phyloP scores from a whole-genome alignment of 1,284 basidiomycete species.

The Malassezia slooffiae region DNA sequence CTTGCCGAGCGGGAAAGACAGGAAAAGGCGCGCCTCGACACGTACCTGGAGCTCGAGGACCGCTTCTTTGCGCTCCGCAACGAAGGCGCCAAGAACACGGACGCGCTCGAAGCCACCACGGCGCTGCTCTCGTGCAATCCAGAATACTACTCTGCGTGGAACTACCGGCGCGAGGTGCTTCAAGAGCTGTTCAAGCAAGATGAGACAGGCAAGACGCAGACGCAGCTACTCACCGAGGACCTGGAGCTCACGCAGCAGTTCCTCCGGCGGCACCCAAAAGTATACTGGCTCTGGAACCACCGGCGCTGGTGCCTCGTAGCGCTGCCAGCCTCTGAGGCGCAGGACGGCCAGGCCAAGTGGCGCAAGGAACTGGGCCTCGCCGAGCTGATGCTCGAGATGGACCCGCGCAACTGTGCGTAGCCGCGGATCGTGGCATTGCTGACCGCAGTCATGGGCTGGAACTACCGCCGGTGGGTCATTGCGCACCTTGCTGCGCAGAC shows the following conservation, averaged over 20 bases:
- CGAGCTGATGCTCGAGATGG: conserved; percentile 41
- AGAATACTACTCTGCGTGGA: conserved; percentile 44
- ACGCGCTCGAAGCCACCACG: conserved; percentile 27
- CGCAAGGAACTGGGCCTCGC: conserved; percentile 32
- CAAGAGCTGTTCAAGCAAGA: conserved; percentile 20
- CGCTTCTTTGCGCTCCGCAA: neutral
- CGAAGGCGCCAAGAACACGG: neutral
- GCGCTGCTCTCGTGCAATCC: conserved; percentile 37
- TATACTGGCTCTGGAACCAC: conserved; percentile 47
- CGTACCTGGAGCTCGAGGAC: conserved; percentile 7
- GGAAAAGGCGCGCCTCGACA: conserved; percentile 1
- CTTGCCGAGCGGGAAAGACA: neutral
- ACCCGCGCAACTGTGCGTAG: conserved; percentile 38
- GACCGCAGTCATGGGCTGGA: conserved; percentile 34
- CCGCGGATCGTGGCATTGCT: neutral
- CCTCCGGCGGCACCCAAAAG: conserved; percentile 41
- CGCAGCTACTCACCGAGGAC: conserved; percentile 26
- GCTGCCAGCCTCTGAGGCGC: conserved; percentile 7
- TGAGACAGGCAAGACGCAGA: neutral
- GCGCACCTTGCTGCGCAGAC: conserved; percentile 20
- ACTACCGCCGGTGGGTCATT: conserved; percentile 35
- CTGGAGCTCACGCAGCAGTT: conserved; percentile 35
- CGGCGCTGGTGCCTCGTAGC: conserved; percentile 38
- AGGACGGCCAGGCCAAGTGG: conserved; percentile 21
- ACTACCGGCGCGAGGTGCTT: conserved; percentile 33